These are phyloP conservation scores for Hyaloscypha finlandica DNA, from an alignment of 495 filamentous ascomycete genomes.

Conservation along the genomic window DNA sequence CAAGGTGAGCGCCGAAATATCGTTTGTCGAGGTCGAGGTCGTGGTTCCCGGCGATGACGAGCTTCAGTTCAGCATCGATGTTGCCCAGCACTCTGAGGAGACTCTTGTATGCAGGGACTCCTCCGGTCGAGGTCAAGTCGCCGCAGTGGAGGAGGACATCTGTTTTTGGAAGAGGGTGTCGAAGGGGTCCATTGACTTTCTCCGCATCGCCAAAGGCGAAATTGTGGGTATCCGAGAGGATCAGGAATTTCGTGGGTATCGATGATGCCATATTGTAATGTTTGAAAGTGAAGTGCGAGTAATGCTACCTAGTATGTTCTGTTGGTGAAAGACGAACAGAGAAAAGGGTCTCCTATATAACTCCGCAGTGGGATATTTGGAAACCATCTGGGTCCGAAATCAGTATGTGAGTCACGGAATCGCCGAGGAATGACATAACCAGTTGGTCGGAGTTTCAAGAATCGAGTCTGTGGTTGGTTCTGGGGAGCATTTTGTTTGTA, in stretches of 20 bases:
- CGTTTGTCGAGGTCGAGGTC: conserved; percentile 69
- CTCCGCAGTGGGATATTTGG: neutral
- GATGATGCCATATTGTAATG: neutral
- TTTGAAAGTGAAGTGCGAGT: neutral
- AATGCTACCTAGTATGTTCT: neutral
- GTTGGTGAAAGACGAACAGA: neutral
- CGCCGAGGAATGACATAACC: neutral
- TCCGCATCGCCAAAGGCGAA: conserved; percentile 21
- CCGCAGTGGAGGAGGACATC: conserved; percentile 74
- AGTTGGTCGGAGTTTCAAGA: neutral
- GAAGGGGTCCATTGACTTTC: conserved; percentile 40
- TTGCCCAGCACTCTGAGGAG: conserved; percentile 54
- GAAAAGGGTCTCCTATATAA: neutral
- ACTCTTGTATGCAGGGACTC: conserved; percentile 51
- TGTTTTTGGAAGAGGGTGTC: conserved; percentile 35
- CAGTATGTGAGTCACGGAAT: neutral
- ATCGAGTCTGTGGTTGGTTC: neutral
- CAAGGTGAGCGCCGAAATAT: conserved; percentile 8
- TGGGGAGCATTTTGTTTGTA: neutral
- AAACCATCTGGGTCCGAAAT: neutral
- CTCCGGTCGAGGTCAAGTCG: conserved; percentile 68
- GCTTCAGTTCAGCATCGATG: conserved; percentile 67
- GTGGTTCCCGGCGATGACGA: conserved; percentile 83
- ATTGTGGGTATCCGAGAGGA: conserved; percentile 66
- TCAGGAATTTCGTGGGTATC: conserved; percentile 49